Evolutionary conservation across 1,139 yeast species (phyloP).

Genomic region (Geotrichum citri-aurantii): DNA sequence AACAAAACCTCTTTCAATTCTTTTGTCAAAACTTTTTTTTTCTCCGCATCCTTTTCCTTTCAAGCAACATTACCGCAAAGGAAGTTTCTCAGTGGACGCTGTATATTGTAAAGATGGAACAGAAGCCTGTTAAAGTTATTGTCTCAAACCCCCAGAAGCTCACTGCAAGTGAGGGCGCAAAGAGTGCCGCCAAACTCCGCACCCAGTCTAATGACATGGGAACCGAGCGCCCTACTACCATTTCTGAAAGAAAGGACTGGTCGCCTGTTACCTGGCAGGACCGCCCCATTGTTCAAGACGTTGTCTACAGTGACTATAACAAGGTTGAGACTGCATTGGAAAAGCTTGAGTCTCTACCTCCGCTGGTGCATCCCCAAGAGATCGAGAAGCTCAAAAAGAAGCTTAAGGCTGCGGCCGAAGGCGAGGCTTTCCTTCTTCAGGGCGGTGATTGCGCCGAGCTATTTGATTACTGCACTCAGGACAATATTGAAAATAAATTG

Average conservation of each 20-base stretch:
- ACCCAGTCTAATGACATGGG: slow-evolving; percentile 31
- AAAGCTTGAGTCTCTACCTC: slow-evolving; percentile 41
- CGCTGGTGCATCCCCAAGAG: slow-evolving; percentile 40
- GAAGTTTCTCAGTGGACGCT: not conserved
- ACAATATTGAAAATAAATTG: slow-evolving; percentile 39
- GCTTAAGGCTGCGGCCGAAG: slow-evolving; percentile 40
- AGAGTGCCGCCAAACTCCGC: slow-evolving; percentile 37
- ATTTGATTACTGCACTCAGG: slow-evolving; percentile 41
- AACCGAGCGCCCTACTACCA: slow-evolving; percentile 8
- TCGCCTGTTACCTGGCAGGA: slow-evolving; percentile 41
- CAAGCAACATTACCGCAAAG: not conserved
- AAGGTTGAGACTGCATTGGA: slow-evolving; percentile 38
- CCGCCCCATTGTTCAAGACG: slow-evolving; percentile 42
- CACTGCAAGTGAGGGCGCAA: slow-evolving; percentile 36
- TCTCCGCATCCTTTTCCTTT: not conserved
- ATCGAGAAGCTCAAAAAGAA: slow-evolving; percentile 34
- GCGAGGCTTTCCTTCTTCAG: slow-evolving; percentile 41
- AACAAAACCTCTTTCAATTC: not conserved
- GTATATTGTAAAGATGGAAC: slow-evolving; percentile 2
- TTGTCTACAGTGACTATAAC: slow-evolving; percentile 37
- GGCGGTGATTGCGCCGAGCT: slow-evolving; percentile 47
- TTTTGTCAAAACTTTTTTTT: not conserved
- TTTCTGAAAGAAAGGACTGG: slow-evolving; percentile 29
- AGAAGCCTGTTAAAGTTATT: slow-evolving; percentile 24
- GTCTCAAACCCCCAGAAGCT: slow-evolving; percentile 36